Evolutionary conservation across 352 stramenopile genomes (phyloP).

Genomic region (Pythium brachiatum): DNA sequence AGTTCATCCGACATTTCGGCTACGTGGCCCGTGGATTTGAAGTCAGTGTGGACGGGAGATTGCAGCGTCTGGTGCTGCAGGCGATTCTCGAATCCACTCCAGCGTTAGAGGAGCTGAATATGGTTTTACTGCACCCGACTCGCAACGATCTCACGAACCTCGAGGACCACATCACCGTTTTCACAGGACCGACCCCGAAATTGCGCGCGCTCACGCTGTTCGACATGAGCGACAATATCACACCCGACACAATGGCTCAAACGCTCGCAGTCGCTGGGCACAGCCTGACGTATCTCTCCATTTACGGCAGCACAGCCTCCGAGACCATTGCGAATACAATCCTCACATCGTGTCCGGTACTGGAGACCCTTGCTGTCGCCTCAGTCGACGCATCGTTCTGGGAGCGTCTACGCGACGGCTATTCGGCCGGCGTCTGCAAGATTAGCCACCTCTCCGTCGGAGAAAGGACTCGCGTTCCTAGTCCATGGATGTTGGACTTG

Average conservation of each 20-base stretch:
- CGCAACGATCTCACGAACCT: too few species aligned
- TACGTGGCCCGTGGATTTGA: neutral
- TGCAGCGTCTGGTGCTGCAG: neutral
- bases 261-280: neutral
- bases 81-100: neutral
- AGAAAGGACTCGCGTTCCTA: neutral
- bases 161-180: too few species aligned
- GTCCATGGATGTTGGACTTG: neutral
- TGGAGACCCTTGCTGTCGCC: neutral
- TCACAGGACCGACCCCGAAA: neutral
- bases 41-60: neutral
- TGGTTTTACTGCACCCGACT: too few species aligned
- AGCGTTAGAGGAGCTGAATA: neutral
- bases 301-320: neutral
- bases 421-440: neutral
- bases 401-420: neutral
- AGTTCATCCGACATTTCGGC: neutral
- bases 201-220: neutral
- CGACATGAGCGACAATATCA: neutral
- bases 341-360: neutral
- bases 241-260: neutral
- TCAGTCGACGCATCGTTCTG: neutral
- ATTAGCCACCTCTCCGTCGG: neutral
- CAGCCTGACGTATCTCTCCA: neutral
- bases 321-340: neutral